Evolutionary conservation across 257 asterid genomes (phyloP).

Genomic region (Catharanthus roseus): DNA sequence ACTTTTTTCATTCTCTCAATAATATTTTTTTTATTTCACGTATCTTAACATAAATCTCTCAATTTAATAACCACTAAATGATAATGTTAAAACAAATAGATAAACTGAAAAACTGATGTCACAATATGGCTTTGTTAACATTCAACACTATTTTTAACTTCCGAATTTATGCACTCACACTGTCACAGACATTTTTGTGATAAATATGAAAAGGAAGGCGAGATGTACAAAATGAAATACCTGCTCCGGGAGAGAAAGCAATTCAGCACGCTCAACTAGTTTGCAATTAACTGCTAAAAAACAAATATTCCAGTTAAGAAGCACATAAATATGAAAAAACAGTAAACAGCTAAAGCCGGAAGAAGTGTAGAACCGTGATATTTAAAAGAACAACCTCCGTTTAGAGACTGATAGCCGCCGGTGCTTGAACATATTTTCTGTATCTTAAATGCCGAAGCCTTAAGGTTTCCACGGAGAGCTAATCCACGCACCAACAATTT

Average conservation of each 20-base stretch:
- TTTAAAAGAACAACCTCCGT: conserved; percentile 34
- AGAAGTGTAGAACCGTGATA: not conserved
- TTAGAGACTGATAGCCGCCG: not conserved
- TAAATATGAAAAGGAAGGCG: not conserved
- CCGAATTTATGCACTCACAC: not conserved
- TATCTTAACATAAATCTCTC: not conserved
- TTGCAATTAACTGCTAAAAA: conserved; percentile 30
- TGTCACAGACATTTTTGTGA: not conserved
- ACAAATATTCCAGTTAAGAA: not conserved
- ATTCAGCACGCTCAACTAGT: conserved; percentile 26
- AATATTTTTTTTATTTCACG: not conserved
- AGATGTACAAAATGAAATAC: conserved; percentile 16
- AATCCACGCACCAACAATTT: conserved; percentile 16
- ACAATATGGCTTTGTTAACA: not conserved
- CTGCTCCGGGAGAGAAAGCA: conserved; percentile 28
- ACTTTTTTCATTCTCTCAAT: not conserved
- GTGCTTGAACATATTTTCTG: conserved; percentile 17
- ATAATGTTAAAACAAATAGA: not conserved
- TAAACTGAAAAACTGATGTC: not conserved
- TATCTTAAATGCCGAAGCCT: conserved; percentile 16
- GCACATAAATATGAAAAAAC: not conserved
- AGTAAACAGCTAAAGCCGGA: not conserved
- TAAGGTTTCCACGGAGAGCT: conserved; percentile 12
- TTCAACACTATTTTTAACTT: not conserved
- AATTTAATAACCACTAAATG: not conserved